Percentiles rank a stretch among this genome's conserved stretches.
phyloP scores from a whole-genome alignment of 805 yeast species.

The Blastobotrys parvus region DNA sequence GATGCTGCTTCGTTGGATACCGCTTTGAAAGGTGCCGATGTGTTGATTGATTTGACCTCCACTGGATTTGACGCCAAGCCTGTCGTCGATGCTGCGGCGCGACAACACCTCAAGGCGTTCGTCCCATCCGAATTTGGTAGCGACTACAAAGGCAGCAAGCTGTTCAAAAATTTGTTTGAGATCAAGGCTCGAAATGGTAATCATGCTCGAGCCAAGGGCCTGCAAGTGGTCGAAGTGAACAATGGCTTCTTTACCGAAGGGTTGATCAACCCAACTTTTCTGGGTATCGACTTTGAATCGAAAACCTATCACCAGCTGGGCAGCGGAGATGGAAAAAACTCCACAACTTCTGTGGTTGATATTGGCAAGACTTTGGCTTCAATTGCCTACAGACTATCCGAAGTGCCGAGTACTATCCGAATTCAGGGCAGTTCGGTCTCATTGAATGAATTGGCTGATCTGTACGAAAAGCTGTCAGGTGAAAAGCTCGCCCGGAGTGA shows the following conservation, averaged over 20 bases:
- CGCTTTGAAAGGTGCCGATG: conserved; percentile 42
- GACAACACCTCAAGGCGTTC: no score
- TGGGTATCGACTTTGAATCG: neutral
- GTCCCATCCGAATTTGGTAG: no score
- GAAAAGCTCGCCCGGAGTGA: neutral
- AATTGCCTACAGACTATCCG: neutral
- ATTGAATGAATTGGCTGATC: neutral
- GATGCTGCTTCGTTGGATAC: conserved; percentile 9
- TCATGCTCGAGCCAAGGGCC: no score
- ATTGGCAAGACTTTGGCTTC: neutral
- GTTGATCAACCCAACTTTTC: neutral
- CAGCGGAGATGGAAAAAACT: neutral
- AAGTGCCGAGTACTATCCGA: neutral
- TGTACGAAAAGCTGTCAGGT: neutral
- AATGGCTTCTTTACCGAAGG: neutral
- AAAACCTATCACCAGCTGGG: no score
- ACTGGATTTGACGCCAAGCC: no score
- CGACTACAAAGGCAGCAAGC: no score
- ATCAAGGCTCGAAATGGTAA: no score
- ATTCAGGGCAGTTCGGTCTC: neutral
- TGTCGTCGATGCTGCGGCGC: no score
- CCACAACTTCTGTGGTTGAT: neutral
- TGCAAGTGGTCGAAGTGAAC: neutral
- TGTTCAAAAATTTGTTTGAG: no score
- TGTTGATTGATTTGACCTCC: conserved; percentile 35